Evolutionary conservation across 495 filamentous ascomycete genomes (phyloP).

Genomic region (Penicillium argentinense): DNA sequence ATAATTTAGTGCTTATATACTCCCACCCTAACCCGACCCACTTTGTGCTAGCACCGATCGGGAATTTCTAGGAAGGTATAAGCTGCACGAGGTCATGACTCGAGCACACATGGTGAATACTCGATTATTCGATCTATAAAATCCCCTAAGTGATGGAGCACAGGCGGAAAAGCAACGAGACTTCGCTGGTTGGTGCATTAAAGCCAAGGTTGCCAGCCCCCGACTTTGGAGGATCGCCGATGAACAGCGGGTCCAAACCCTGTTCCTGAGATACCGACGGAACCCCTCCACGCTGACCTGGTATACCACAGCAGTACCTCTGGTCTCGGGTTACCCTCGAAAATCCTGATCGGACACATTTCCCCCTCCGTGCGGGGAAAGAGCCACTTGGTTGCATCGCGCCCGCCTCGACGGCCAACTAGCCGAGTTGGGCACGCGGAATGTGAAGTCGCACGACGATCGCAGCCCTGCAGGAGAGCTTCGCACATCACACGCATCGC

Average conservation of each 20-base stretch:
- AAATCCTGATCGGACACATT: constrained; percentile 2
- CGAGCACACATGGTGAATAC: too few relatives aligned
- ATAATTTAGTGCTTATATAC: too few relatives aligned
- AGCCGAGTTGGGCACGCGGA: constrained; percentile 16
- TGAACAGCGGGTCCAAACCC: neutral
- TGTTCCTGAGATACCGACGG: too few relatives aligned
- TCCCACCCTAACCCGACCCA: too few relatives aligned
- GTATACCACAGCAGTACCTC: neutral
- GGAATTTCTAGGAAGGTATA: too few relatives aligned
- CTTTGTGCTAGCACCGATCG: too few relatives aligned
- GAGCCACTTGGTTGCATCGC: neutral
- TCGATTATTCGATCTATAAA: too few relatives aligned
- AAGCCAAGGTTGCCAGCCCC: neutral
- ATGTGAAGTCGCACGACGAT: constrained; percentile 12
- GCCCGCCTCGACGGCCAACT: neutral
- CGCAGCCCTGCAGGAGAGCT: constrained; percentile 17
- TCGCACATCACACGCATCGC: constrained; percentile 12
- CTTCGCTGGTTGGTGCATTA: too few relatives aligned
- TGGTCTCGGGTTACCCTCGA: neutral
- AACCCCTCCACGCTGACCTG: too few relatives aligned
- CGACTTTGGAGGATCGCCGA: neutral
- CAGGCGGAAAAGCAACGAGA: too few relatives aligned
- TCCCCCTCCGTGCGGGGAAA: constrained; percentile 16
- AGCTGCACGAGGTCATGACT: too few relatives aligned
- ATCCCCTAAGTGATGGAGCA: too few relatives aligned